Evolutionary conservation across 164 flowering plant genomes (phyloP).

Genomic region (Chimonanthus salicifolius): DNA sequence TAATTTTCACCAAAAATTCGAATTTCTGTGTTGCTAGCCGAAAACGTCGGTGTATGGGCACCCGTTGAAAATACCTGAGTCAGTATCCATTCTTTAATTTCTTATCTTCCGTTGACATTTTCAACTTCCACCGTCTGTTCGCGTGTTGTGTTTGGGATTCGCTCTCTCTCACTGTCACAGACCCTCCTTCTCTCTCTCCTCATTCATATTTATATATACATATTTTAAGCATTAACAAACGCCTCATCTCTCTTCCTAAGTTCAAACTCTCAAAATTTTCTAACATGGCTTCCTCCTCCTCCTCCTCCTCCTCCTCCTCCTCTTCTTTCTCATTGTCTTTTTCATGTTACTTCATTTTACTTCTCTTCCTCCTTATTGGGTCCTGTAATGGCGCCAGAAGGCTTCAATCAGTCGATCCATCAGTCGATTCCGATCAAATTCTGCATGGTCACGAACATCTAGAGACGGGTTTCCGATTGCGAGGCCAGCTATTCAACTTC

Average conservation of each 20-base stretch:
- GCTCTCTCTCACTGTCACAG: neutral
- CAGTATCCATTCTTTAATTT: neutral
- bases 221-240: neutral
- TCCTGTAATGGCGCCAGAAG: neutral
- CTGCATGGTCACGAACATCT: neutral
- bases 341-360: neutral
- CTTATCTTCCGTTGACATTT: slow-evolving; percentile 5
- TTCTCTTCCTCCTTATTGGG: neutral
- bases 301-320: slow-evolving; percentile 3
- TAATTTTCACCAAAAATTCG: no score
- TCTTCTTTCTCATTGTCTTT: neutral
- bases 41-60: no score
- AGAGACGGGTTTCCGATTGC: neutral
- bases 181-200: neutral
- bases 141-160: neutral
- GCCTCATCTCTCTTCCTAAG: neutral
- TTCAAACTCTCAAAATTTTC: neutral
- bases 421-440: neutral
- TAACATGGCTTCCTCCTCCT: slow-evolving; percentile 6
- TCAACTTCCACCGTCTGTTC: neutral
- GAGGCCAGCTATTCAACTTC: slow-evolving; percentile 3
- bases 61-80: no score
- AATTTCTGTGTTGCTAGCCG: no score
- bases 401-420: neutral
- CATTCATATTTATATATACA: neutral